phyloP scores from a whole-genome alignment of 108 stramenopile genomes.

The Schizochytrium sp. region DNA sequence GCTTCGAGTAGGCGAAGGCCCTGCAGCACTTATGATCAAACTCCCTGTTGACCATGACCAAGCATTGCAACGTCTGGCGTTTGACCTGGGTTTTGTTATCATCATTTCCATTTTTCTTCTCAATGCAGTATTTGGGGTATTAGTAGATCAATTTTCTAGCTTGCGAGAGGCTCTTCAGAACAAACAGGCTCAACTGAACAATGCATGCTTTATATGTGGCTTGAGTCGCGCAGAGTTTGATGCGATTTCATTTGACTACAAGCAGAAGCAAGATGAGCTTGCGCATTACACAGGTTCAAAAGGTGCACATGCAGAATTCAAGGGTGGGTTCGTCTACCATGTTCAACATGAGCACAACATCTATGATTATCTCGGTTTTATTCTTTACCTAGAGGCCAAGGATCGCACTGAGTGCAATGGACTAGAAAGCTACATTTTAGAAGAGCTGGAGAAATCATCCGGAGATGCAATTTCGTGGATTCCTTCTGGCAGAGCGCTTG shows the following conservation, averaged over 20 bases:
- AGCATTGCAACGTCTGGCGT: neutral
- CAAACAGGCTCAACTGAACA: slow-evolving; percentile 62
- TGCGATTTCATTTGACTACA: slow-evolving; percentile 60
- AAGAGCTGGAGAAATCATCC: slow-evolving; percentile 49
- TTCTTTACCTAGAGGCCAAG: slow-evolving; percentile 71
- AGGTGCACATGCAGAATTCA: neutral
- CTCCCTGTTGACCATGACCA: neutral
- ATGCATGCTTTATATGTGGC: slow-evolving; percentile 73
- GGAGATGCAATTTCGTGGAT: slow-evolving; percentile 65
- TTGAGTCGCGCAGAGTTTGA: slow-evolving; percentile 67
- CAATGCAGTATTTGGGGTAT: slow-evolving; percentile 72
- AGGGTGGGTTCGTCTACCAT: slow-evolving; percentile 63
- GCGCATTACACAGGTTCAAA: slow-evolving; percentile 56
- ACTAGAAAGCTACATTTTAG: slow-evolving; percentile 67
- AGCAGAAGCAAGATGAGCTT: slow-evolving; percentile 58
- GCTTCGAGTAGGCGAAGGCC: slow-evolving; percentile 65
- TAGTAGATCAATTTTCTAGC: slow-evolving; percentile 68
- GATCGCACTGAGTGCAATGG: slow-evolving; percentile 72
- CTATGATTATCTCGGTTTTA: slow-evolving; percentile 72
- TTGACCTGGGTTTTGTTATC: slow-evolving; percentile 65
- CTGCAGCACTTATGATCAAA: slow-evolving; percentile 66
- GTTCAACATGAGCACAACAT: slow-evolving; percentile 71
- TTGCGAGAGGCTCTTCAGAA: slow-evolving; percentile 65
- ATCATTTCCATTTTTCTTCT: slow-evolving; percentile 68
- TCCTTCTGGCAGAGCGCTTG: slow-evolving; percentile 57